phyloP scores from a whole-genome alignment of 176 grass and related monocot species.

The Carex littledalei region DNA sequence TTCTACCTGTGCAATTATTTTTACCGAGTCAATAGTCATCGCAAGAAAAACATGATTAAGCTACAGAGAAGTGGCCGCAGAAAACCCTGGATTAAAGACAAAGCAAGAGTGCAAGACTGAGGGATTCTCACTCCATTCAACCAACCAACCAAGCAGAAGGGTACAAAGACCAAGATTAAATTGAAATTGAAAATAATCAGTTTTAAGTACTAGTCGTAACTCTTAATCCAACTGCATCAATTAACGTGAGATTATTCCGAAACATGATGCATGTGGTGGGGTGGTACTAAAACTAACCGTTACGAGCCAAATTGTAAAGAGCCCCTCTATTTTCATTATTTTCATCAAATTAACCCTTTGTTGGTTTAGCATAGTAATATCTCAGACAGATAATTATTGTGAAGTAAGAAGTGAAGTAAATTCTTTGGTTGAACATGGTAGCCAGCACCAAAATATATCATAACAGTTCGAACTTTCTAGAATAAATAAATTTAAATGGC shows the following conservation, averaged over 20 bases:
- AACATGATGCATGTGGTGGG: slow-evolving; percentile 12
- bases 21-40: background rate
- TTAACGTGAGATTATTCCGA: slow-evolving; percentile 21
- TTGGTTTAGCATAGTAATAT: no score
- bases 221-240: slow-evolving; percentile 18
- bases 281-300: slow-evolving; percentile 14
- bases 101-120: background rate
- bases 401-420: no score
- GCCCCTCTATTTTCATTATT: background rate
- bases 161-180: slow-evolving; percentile 24
- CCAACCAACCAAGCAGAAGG: slow-evolving; percentile 8
- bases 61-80: background rate
- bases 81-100: background rate
- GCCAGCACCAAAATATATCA: no score
- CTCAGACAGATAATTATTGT: no score
- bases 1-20: background rate
- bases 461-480: no score
- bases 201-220: background rate
- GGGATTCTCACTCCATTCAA: slow-evolving; percentile 5
- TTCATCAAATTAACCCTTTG: background rate
- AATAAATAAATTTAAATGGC: no score
- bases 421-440: no score
- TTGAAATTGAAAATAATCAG: background rate
- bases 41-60: background rate
- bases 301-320: background rate